These are phyloP conservation scores for Hortiboletus flavorubellus DNA, from an alignment of 768 basidiomycete genomes.

Conservation along the genomic window DNA sequence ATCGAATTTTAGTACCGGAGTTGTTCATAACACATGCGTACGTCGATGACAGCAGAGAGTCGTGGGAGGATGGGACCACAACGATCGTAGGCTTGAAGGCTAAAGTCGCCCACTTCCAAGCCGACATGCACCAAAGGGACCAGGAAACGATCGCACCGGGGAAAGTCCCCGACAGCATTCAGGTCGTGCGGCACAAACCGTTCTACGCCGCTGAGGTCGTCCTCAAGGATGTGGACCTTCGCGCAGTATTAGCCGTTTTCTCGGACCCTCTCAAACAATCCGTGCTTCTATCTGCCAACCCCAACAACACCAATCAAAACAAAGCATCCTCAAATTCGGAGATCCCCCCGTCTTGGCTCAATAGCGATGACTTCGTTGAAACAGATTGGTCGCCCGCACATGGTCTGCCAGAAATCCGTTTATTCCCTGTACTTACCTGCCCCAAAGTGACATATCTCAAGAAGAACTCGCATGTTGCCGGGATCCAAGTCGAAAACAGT, in stretches of 20 bases:
- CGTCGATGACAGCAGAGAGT: slow-evolving; percentile 72
- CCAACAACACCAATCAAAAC: slow-evolving; percentile 41
- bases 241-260: slow-evolving; percentile 77
- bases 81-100: slow-evolving; percentile 85
- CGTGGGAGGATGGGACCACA: slow-evolving; percentile 77
- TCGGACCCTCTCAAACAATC: slow-evolving; percentile 63
- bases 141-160: slow-evolving; percentile 69
- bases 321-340: slow-evolving; percentile 29
- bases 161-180: slow-evolving; percentile 52
- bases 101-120: slow-evolving; percentile 74
- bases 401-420: slow-evolving; percentile 55
- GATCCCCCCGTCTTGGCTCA: slow-evolving; percentile 63
- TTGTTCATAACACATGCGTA: slow-evolving; percentile 87
- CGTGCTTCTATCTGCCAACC: slow-evolving; percentile 46
- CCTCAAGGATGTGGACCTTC: slow-evolving; percentile 70
- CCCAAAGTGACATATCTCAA: slow-evolving; percentile 84
- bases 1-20: slow-evolving; percentile 72
- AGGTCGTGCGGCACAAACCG: slow-evolving; percentile 68
- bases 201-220: slow-evolving; percentile 88
- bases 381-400: slow-evolving; percentile 56
- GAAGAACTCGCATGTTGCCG: slow-evolving; percentile 44
- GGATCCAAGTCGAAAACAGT: slow-evolving; percentile 43
- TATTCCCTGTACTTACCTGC: slow-evolving; percentile 71
- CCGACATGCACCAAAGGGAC: slow-evolving; percentile 89
- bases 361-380: slow-evolving; percentile 81